Percentiles rank a stretch among this genome's conserved stretches.
phyloP scores from a whole-genome alignment of 2,329 filamentous ascomycete genomes.

The Epichloe sibirici region DNA sequence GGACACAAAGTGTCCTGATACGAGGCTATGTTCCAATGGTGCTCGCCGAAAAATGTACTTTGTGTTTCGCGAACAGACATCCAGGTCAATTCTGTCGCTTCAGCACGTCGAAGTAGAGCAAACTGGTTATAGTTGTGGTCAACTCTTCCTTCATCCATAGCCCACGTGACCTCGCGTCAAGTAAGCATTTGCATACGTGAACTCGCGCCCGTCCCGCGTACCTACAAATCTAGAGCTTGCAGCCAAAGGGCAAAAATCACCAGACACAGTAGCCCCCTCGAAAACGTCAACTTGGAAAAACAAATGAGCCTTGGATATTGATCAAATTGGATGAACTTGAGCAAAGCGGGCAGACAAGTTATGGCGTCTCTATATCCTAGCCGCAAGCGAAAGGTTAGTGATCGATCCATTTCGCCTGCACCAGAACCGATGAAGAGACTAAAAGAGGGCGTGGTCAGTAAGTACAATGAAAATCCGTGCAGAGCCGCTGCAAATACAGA shows the following conservation, averaged over 20 bases:
- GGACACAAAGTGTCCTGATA: not conserved
- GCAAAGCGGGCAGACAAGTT: not conserved
- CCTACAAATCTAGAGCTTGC: not conserved
- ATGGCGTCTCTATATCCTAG: slow-evolving; percentile 16
- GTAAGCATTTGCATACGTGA: too few species aligned
- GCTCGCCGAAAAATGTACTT: not conserved
- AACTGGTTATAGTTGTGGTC: not conserved
- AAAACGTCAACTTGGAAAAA: too few species aligned
- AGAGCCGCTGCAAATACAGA: not conserved
- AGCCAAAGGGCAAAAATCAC: not conserved
- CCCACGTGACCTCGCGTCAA: slow-evolving; percentile 4
- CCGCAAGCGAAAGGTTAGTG: slow-evolving; percentile 24
- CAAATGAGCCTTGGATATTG: not conserved
- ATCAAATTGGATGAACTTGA: not conserved
- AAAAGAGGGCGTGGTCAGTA: not conserved
- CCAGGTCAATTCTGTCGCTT: not conserved
- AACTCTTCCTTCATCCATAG: not conserved
- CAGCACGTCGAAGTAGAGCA: too few species aligned
- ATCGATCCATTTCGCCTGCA: slow-evolving; percentile 39
- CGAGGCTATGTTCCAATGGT: not conserved
- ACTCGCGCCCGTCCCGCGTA: not conserved
- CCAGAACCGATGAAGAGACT: slow-evolving; percentile 30
- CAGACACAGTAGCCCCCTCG: not conserved
- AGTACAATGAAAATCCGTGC: not conserved
- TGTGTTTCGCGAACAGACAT: not conserved